phyloP scores from a whole-genome alignment of 2,329 filamentous ascomycete genomes.

The Mycocentrospora acerina region DNA sequence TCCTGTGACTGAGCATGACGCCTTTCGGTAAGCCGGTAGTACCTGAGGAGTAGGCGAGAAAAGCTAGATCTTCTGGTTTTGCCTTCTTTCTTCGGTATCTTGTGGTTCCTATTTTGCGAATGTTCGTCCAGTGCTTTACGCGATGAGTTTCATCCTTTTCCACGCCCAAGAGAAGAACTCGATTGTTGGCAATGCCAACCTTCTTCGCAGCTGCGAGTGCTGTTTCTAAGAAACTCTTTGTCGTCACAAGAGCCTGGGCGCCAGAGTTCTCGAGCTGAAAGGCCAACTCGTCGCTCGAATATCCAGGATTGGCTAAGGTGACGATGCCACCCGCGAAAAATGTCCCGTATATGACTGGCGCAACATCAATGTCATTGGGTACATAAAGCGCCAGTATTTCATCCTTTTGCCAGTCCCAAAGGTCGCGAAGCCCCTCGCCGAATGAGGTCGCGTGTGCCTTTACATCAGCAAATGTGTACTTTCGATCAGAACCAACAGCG shows the following conservation, averaged over 20 bases:
- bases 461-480: slow-evolving; percentile 69
- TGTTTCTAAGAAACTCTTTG: slow-evolving; percentile 62
- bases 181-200: slow-evolving; percentile 67
- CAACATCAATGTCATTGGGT: slow-evolving; percentile 81
- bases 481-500: slow-evolving; percentile 17
- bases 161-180: slow-evolving; percentile 75
- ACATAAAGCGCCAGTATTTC: slow-evolving; percentile 80
- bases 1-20: slow-evolving; percentile 48
- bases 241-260: slow-evolving; percentile 74
- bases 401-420: slow-evolving; percentile 76
- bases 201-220: slow-evolving; percentile 68
- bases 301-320: slow-evolving; percentile 82
- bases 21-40: slow-evolving; percentile 50
- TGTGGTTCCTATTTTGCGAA: slow-evolving; percentile 63
- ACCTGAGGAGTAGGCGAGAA: slow-evolving; percentile 62
- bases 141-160: slow-evolving; percentile 57
- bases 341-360: slow-evolving; percentile 71
- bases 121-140: slow-evolving; percentile 70
- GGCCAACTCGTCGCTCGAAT: slow-evolving; percentile 77
- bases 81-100: slow-evolving; percentile 60
- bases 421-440: slow-evolving; percentile 71
- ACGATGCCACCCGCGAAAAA: slow-evolving; percentile 80
- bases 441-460: slow-evolving; percentile 68
- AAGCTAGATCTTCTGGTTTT: slow-evolving; percentile 72
- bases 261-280: slow-evolving; percentile 78